A percentile compares a stretch with the other conserved stretches of the same genome.
phyloP scores from a whole-genome alignment of 768 basidiomycete species.

The Lactarius psammicola region DNA sequence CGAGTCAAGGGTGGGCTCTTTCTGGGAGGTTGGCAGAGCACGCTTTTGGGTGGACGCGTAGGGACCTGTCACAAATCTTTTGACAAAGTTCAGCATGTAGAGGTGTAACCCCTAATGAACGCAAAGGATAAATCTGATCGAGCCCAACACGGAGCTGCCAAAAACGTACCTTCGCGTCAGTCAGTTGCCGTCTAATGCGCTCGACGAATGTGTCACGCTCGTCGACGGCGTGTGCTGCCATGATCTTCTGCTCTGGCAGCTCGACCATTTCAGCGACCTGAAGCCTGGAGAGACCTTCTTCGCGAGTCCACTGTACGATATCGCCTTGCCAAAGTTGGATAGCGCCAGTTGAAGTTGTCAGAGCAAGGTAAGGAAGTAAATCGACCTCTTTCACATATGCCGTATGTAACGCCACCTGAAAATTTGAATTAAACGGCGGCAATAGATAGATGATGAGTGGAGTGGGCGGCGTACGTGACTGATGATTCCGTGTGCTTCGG shows the following conservation, averaged over 20 bases:
- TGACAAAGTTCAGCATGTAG: conserved; percentile 63
- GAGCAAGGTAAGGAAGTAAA: conserved; percentile 44
- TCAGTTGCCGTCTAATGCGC: conserved; percentile 55
- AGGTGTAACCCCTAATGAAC: conserved; percentile 59
- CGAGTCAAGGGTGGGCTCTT: conserved; percentile 37
- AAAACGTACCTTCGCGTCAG: conserved; percentile 54
- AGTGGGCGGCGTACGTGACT: conserved; percentile 48
- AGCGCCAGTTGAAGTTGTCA: conserved; percentile 75
- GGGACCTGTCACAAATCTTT: conserved; percentile 69
- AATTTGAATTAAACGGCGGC: not conserved
- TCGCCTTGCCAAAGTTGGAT: conserved; percentile 71
- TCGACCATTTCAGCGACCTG: conserved; percentile 69
- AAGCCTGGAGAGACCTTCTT: conserved; percentile 72
- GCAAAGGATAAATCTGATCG: not conserved
- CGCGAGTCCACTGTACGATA: conserved; percentile 68
- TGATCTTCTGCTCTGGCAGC: conserved; percentile 59
- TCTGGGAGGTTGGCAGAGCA: no score
- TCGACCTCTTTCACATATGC: conserved; percentile 40
- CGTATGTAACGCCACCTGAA: conserved; percentile 53
- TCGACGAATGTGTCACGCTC: conserved; percentile 49
- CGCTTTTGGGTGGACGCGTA: conserved; percentile 57
- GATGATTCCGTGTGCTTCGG: conserved; percentile 63
- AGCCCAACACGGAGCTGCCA: not conserved
- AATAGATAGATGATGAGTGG: no score
- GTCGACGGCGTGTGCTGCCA: conserved; percentile 36